A percentile compares a stretch with the other conserved stretches of the same genome.
Conservation (phyloP, 805 yeast genomes). For the Blastobotrys terrestris region DNA sequence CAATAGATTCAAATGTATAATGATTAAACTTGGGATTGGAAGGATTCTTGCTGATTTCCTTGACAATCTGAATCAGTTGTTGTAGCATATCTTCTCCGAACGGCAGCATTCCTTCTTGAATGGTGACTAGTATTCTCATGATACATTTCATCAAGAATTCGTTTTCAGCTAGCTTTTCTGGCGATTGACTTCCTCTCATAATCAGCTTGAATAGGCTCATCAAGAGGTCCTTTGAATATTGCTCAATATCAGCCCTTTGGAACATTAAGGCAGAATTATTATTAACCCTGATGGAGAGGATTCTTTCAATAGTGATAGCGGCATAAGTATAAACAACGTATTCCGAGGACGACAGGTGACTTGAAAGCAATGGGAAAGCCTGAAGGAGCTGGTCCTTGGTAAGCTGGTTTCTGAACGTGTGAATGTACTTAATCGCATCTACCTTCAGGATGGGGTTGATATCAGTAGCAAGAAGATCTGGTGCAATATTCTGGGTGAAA, state of each 20-base stretch:
- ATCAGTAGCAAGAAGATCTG: conserved; percentile 56
- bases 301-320: conserved; percentile 85
- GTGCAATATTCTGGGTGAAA: conserved; percentile 73
- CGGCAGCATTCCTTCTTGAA: conserved; percentile 41
- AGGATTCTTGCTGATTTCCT: conserved; percentile 76
- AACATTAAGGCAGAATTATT: conserved; percentile 45
- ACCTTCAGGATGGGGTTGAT: conserved; percentile 76
- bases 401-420: conserved; percentile 85
- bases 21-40: conserved; percentile 93
- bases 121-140: conserved; percentile 75
- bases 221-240: conserved; percentile 53
- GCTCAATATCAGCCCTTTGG: conserved; percentile 61
- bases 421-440: conserved; percentile 88
- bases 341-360: conserved; percentile 56
- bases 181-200: conserved; percentile 45
- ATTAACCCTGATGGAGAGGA: conserved; percentile 63
- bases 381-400: conserved; percentile 77
- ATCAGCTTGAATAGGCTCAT: conserved; percentile 63
- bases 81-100: conserved; percentile 40
- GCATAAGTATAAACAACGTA: conserved; percentile 90
- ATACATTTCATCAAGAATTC: conserved; percentile 87
- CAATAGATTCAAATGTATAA: conserved; percentile 82
- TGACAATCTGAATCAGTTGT: conserved; percentile 64
- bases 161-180: conserved; percentile 91
- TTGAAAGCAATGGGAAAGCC: conserved; percentile 71